Evolutionary conservation across 176 grass and related monocot genomes (phyloP), one percentile per base, ranked within the genome.

Genomic region (Oryza meridionalis): DNA sequence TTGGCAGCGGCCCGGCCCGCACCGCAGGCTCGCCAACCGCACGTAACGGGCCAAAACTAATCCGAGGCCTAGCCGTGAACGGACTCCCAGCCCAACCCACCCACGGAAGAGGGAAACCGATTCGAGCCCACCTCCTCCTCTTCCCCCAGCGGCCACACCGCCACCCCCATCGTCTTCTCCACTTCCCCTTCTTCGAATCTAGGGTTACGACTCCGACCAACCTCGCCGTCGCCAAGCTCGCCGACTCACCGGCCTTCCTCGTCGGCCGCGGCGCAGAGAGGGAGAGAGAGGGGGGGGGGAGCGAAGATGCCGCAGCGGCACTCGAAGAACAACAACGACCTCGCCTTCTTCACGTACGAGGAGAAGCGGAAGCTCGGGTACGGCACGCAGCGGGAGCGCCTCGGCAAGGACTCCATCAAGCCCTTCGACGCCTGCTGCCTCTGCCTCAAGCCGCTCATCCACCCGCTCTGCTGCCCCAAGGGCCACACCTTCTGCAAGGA

Each of bases 261-360:
- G 53, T n/a, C 53, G 19, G 10, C 31, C 29, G 53, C 51, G 53
- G 2, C 55, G n/a, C 4, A 5, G 58, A 5, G 58, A 22, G 58
- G 2, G 58, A 9, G 6, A 19, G 2, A n/a, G n/a, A n/a, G n/a
- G n/a, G n/a, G 13, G 29, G 1, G 33, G 81, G 9, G 26, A 78
- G 22, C 32, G 29, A 92, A 81, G 84, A 99, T 99, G 97, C 97
- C 97, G 75, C 97, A 99, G 89, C 86, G 97, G 62, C 97, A 99
- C 84, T 99, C 97, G 73, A 99, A 99, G 86, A 99, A 99, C 91
- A 99, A 99, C 84, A 99, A 99, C 76, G 97, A 99, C 72, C 93
- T 99, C 44, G 97, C 97, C 55, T 99, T 94, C 91, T 99, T 99
- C 86, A 99, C 97, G 19, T 99, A 99, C 93, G 97, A 99, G 88